Base-by-base conservation (phyloP, 352 stramenopile genomes). In the Pythium myriotylum region DNA sequence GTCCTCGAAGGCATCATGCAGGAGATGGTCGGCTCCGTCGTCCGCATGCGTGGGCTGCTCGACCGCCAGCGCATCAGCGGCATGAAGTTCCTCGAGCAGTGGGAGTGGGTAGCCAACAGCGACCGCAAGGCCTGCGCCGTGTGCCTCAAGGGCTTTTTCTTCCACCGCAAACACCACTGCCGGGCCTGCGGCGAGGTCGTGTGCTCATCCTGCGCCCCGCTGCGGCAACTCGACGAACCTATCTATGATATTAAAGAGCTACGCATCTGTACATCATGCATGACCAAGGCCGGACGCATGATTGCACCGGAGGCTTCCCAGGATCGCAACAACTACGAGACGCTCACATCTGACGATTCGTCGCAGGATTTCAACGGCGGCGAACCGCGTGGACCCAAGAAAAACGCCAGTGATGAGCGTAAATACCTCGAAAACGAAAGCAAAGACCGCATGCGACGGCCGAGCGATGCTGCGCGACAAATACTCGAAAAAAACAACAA, bases 121-220 rank as follows among this genome's bases (percentile, higher is more conserved):
- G 81, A 91, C 52, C 72, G 84, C 13, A 88, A 89, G 53, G 83
- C 80, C 0, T 92, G 84, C 51, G 76, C 79, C 0, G 81, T 92
- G 49, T 92, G 84, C 55, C 50, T 89, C 7, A 79, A 79, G 0
- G 78, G 74, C 4, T 92, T 92, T 62, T 87, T 85, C 50, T 89
- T 91, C 52, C 84, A 78, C 22, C 86, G 82, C 54, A 95, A 95
- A 60, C 86, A 95, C 68, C 86, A 95, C 69, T 95, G 86, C 56
- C 74, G 86, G 49, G 78, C 85, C 1, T 95, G 86, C 33, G 86
- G 86, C 35, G 86, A 95, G 53, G 82, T 95, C 19, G 81, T 91
- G 27, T 92, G 84, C 50, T 86, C 77, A 5, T 79, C 68, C 2
- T 92, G 84, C 54, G 79, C 81, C 3, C 63, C 83, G 32, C 40